phyloP scores from a whole-genome alignment of 345 rosid species.

The Fremontodendron californicum region DNA sequence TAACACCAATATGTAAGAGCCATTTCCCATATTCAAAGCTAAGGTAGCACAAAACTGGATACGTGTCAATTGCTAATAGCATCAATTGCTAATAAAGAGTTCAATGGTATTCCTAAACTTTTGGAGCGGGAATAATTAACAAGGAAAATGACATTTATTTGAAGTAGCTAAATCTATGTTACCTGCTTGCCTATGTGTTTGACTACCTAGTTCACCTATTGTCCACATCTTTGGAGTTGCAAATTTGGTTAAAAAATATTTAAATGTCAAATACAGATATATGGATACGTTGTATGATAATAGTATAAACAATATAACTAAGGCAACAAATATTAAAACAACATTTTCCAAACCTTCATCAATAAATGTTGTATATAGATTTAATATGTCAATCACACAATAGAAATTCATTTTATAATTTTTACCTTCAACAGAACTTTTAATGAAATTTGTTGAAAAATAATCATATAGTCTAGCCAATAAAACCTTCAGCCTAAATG shows the following conservation, averaged over 20 bases:
- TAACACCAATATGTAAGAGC: not conserved
- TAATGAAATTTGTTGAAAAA: not conserved
- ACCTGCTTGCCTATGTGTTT: not conserved
- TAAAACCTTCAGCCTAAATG: not conserved
- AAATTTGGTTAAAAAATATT: not conserved
- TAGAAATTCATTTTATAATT: not conserved
- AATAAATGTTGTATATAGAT: not conserved
- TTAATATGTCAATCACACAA: not conserved
- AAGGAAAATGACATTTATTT: not conserved
- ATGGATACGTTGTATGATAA: not conserved
- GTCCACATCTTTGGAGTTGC: not conserved
- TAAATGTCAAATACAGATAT: not conserved
- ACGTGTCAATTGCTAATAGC: not conserved
- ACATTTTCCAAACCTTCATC: not conserved
- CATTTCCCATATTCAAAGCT: not conserved
- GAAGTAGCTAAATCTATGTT: not conserved
- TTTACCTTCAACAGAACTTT: not conserved
- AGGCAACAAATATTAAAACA: not conserved
- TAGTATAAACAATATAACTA: not conserved
- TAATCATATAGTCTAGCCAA: not conserved
- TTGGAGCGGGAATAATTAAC: not conserved
- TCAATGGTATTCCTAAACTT: not conserved
- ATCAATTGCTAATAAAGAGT: too few species aligned
- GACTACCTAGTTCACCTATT: not conserved
- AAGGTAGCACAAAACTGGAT: not conserved